These are phyloP conservation scores for Ordospora colligata DNA, from an alignment of 371 early-diverging fungal genomes.

Conservation along the genomic window DNA sequence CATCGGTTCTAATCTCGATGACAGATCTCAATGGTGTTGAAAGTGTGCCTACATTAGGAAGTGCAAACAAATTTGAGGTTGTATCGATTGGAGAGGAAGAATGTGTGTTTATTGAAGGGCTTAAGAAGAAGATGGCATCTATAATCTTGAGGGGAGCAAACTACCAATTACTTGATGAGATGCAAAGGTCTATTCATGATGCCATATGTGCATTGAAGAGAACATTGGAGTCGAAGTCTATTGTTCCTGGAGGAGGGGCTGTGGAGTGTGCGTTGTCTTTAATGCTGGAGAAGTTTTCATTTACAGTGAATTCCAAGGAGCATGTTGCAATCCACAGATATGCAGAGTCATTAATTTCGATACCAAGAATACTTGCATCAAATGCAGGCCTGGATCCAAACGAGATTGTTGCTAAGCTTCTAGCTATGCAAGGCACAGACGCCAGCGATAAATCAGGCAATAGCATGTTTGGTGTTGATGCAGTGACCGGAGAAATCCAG, in stretches of 20 bases:
- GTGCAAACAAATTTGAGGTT: conserved; percentile 75
- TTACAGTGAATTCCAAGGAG: conserved; percentile 69
- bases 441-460: conserved; percentile 62
- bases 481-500: conserved; percentile 78
- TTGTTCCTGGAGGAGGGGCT: conserved; percentile 98
- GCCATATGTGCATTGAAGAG: conserved; percentile 89
- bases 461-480: conserved; percentile 72
- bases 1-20: conserved; percentile 81
- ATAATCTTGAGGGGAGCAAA: conserved; percentile 89
- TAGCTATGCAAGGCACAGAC: conserved; percentile 30
- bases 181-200: conserved; percentile 96
- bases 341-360: conserved; percentile 83
- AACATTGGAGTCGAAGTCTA: conserved; percentile 84
- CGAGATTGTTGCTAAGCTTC: conserved; percentile 74
- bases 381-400: conserved; percentile 97
- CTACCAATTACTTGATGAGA: conserved; percentile 88
- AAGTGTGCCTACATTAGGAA: conserved; percentile 79
- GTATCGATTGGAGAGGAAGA: conserved; percentile 71
- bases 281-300: conserved; percentile 90
- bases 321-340: conserved; percentile 95
- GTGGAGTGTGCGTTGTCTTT: conserved; percentile 91
- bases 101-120: conserved; percentile 83
- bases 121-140: conserved; percentile 70
- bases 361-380: conserved; percentile 90
- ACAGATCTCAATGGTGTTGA: conserved; percentile 93